Conservation (phyloP, 495 filamentous ascomycete genomes). For the Neohortaea acidophila region DNA sequence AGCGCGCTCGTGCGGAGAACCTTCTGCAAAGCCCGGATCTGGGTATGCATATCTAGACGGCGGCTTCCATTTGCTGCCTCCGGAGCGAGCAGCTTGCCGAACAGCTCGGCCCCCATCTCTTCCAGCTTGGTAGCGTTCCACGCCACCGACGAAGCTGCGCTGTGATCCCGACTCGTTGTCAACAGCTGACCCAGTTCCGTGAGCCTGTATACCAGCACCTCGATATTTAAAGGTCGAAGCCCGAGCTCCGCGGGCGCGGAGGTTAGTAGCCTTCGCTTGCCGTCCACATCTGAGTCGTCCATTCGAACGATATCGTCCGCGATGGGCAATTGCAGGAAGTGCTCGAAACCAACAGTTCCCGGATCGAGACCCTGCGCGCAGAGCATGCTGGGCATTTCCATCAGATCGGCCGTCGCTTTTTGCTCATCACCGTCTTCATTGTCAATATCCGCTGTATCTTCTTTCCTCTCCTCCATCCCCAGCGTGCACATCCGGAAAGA, state of each 20-base stretch:
- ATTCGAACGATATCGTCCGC: conserved; percentile 36
- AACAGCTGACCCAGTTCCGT: conserved; percentile 30
- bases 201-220: conserved; percentile 33
- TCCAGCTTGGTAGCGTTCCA: conserved; percentile 31
- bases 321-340: conserved; percentile 53
- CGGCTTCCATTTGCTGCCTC: conserved; percentile 24
- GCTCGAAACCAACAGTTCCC: conserved; percentile 59
- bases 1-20: conserved; percentile 34
- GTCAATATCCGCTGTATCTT: no score
- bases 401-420: background rate
- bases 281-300: conserved; percentile 18
- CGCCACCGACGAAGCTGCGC: conserved; percentile 24
- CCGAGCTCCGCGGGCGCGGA: conserved; percentile 27
- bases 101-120: conserved; percentile 33
- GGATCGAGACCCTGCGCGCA: conserved; percentile 56
- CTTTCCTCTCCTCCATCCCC: no score
- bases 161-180: conserved; percentile 25
- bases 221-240: conserved; percentile 31
- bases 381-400: conserved; percentile 57
- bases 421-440: no score
- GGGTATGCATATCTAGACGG: conserved; percentile 30
- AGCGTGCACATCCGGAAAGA: conserved; percentile 3
- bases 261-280: conserved; percentile 22
- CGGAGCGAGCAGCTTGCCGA: conserved; percentile 30
- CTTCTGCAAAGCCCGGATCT: conserved; percentile 36